Base-by-base conservation (phyloP, 495 filamentous ascomycete species). In the Penicillium crystallinum region DNA sequence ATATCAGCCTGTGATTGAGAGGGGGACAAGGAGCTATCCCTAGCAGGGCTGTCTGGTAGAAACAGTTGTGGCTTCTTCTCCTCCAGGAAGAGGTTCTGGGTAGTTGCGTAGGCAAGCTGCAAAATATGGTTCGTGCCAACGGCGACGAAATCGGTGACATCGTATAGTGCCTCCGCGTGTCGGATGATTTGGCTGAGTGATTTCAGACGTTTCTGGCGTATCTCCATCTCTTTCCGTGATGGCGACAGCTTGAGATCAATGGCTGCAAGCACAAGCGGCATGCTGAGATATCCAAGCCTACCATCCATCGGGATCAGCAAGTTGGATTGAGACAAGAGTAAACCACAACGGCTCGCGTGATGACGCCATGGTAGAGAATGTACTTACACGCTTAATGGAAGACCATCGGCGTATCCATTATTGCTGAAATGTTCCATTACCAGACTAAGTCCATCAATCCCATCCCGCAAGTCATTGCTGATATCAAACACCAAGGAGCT, bases 241-340 rank as follows among this genome's bases (percentile, higher is more conserved):
- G 64, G 58, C 0, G 68, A 69, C 19, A 71, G 60, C 6, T 71
- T 71, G 17, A 71, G 51, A 21, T 71, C 59, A 22, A 71, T 71
- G 6, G 68, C 68, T 11, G 68, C 61, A 29, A 71, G 54, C 4
- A 71, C 53, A 0, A 71, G 57, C 0, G 68, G 68, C 66, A 71
- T 71, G 1, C 55, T 63, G 4, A 62, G 60, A n/a, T 67, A 71
- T 8, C 53, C 68, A 1, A 71, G 57, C 8, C 68, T 66, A 23
- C 11, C 17, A 3, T 18, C 6, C 5, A 14, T n/a, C n/a, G n/a
- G n/a, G n/a, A n/a, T n/a, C n/a, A n/a, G n/a, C n/a, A n/a, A n/a
- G n/a, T n/a, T n/a, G n/a, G n/a, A n/a, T n/a, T n/a, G n/a, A n/a
- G n/a, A n/a, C n/a, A n/a, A n/a, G n/a, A n/a, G n/a, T n/a, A n/a